These are phyloP conservation scores for Leptographium lundbergii DNA, from an alignment of 2,329 filamentous ascomycete species.

Conservation along the genomic window DNA sequence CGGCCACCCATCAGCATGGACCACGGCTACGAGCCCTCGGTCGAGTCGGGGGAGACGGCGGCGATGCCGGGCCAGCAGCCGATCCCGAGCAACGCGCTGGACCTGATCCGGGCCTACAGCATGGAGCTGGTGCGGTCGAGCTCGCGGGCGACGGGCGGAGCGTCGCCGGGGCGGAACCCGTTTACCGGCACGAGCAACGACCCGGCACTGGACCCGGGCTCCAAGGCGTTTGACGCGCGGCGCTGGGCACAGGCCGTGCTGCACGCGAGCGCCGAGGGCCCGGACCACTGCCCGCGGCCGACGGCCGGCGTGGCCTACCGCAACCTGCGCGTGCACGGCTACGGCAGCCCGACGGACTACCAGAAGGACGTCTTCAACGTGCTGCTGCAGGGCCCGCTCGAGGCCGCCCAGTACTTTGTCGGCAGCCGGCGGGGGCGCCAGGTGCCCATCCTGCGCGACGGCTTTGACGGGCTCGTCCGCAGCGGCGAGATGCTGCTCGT, in stretches of 20 bases:
- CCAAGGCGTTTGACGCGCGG: slow-evolving; percentile 28
- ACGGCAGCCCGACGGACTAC: slow-evolving; percentile 54
- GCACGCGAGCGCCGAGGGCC: slow-evolving; percentile 23
- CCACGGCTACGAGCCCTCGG: too few relatives aligned
- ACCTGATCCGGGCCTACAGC: slow-evolving; percentile 9
- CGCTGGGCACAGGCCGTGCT: slow-evolving; percentile 33
- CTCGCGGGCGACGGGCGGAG: not conserved
- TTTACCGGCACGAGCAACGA: slow-evolving; percentile 16
- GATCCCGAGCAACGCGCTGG: not conserved
- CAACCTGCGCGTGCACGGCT: slow-evolving; percentile 56
- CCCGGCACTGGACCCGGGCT: slow-evolving; percentile 28
- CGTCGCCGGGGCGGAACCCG: not conserved
- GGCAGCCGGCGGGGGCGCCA: slow-evolving; percentile 33
- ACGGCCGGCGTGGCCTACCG: slow-evolving; percentile 52
- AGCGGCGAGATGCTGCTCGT: slow-evolving; percentile 46
- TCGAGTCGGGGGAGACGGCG: not conserved
- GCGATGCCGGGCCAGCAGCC: not conserved
- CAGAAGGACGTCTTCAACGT: slow-evolving; percentile 54
- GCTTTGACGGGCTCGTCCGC: slow-evolving; percentile 40
- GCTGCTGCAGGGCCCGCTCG: slow-evolving; percentile 34
- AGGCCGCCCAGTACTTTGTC: slow-evolving; percentile 31
- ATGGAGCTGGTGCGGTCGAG: slow-evolving; percentile 9
- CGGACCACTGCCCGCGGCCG: slow-evolving; percentile 5
- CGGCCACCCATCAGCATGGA: too few relatives aligned
- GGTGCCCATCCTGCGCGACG: slow-evolving; percentile 39